A percentile compares a stretch with the other conserved stretches of the same genome.
Evolutionary conservation across 2,329 filamentous ascomycete genomes (phyloP).

Genomic region (Fulvia fulva): DNA sequence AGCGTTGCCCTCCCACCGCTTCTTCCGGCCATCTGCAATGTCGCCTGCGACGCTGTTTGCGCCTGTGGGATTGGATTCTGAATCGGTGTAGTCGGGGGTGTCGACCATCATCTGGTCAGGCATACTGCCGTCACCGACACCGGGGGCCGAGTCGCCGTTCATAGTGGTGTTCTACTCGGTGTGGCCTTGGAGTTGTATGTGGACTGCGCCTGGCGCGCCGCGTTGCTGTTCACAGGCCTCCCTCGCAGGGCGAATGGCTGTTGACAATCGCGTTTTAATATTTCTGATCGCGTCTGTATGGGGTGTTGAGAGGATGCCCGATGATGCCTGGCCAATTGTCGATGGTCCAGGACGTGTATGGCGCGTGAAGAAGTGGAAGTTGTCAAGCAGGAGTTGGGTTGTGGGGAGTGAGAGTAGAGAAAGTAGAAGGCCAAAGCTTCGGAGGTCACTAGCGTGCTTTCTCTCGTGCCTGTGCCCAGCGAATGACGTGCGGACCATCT

Average conservation of each 20-base stretch:
- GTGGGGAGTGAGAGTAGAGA: not conserved
- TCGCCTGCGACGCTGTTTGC: conserved; percentile 87
- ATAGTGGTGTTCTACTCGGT: conserved; percentile 15
- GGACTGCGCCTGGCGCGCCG: conserved; percentile 14
- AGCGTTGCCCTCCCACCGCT: conserved; percentile 80
- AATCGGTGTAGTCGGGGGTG: conserved; percentile 63
- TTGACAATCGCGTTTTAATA: not conserved
- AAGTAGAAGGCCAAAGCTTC: not conserved
- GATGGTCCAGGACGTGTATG: not conserved
- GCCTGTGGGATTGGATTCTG: conserved; percentile 63
- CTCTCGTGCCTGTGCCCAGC: not conserved
- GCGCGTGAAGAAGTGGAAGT: not conserved
- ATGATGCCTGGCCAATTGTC: not conserved
- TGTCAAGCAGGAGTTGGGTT: not conserved
- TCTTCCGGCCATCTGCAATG: conserved; percentile 71
- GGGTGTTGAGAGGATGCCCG: not conserved
- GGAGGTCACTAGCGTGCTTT: not conserved
- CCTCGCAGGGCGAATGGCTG: not conserved
- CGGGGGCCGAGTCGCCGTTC: conserved; percentile 22
- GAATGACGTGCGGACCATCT: not conserved
- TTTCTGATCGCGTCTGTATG: not conserved
- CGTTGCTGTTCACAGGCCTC: not conserved
- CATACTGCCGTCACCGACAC: conserved; percentile 31
- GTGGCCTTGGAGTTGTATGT: not conserved
- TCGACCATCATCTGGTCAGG: conserved; percentile 44